These are phyloP conservation scores for Byssothecium circinans DNA, from an alignment of 2,329 filamentous ascomycete species.

Conservation along the genomic window DNA sequence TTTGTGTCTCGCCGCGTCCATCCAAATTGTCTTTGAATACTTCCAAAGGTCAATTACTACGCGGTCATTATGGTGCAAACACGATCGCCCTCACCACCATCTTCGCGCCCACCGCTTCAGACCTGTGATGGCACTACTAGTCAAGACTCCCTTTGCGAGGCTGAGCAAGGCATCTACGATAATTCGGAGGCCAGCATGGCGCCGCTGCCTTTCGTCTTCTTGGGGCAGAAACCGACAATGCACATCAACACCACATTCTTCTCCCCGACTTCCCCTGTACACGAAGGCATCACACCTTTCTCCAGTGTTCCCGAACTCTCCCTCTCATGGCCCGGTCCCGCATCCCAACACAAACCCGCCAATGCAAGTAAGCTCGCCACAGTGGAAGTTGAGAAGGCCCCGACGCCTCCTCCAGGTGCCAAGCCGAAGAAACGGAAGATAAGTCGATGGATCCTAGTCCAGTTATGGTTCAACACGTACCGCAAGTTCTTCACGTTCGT, in stretches of 20 bases:
- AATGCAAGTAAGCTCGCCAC: slow-evolving; percentile 15
- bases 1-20: neutral
- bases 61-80: neutral
- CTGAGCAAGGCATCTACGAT: slow-evolving; percentile 38
- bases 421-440: slow-evolving; percentile 21
- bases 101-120: slow-evolving; percentile 8
- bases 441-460: slow-evolving; percentile 33
- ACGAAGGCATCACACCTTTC: slow-evolving; percentile 38
- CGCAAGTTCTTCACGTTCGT: slow-evolving; percentile 41
- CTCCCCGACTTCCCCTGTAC: slow-evolving; percentile 31
- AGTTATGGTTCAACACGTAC: slow-evolving; percentile 42
- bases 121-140: slow-evolving; percentile 24
- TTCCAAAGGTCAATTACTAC: neutral
- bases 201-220: slow-evolving; percentile 28
- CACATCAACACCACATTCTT: slow-evolving; percentile 15
- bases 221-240: slow-evolving; percentile 15
- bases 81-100: slow-evolving; percentile 20
- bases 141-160: slow-evolving; percentile 32
- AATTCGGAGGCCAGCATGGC: slow-evolving; percentile 24
- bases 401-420: slow-evolving; percentile 9
- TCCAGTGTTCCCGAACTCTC: slow-evolving; percentile 37
- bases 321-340: slow-evolving; percentile 22
- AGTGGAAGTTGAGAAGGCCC: slow-evolving; percentile 15
- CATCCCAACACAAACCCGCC: slow-evolving; percentile 18
- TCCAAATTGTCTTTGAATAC: neutral